Evolutionary conservation across 192 early-diverging fungal species (phyloP).

Genomic region (Podila minutissima): DNA sequence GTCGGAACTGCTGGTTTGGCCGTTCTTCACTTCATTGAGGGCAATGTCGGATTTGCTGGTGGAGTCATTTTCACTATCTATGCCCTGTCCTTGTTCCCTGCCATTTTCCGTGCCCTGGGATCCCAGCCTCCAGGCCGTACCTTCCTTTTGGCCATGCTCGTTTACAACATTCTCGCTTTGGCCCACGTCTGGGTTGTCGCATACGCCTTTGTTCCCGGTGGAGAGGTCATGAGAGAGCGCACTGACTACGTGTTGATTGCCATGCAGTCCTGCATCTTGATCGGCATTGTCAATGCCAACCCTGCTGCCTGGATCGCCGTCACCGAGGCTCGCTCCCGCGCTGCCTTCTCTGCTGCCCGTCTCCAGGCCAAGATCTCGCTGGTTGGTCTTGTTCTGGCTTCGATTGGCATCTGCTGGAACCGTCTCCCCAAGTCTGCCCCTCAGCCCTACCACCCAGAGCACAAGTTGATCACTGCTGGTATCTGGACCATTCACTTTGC

Average conservation of each 20-base stretch:
- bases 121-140: slow-evolving; percentile 73
- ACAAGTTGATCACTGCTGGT: slow-evolving; percentile 76
- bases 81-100: slow-evolving; percentile 66
- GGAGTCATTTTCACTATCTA: slow-evolving; percentile 72
- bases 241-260: slow-evolving; percentile 74
- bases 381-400: slow-evolving; percentile 50
- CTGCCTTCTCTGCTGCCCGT: slow-evolving; percentile 39
- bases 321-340: slow-evolving; percentile 14
- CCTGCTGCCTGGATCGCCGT: slow-evolving; percentile 18
- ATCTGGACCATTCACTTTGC: slow-evolving; percentile 92
- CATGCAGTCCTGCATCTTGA: slow-evolving; percentile 67
- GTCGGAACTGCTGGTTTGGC: slow-evolving; percentile 63
- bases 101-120: slow-evolving; percentile 64
- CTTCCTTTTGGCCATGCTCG: slow-evolving; percentile 65
- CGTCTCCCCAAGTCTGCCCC: slow-evolving; percentile 65
- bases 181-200: slow-evolving; percentile 85
- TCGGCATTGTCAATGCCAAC: slow-evolving; percentile 62
- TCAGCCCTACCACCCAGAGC: slow-evolving; percentile 66
- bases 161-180: slow-evolving; percentile 77
- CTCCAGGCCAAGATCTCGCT: slow-evolving; percentile 51
- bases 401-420: slow-evolving; percentile 10
- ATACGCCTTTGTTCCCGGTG: slow-evolving; percentile 86
- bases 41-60: slow-evolving; percentile 70
- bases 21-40: slow-evolving; percentile 64
- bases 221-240: slow-evolving; percentile 75